Conservation (phyloP, 345 rosid species). For the Boechera divaricarpa region DNA sequence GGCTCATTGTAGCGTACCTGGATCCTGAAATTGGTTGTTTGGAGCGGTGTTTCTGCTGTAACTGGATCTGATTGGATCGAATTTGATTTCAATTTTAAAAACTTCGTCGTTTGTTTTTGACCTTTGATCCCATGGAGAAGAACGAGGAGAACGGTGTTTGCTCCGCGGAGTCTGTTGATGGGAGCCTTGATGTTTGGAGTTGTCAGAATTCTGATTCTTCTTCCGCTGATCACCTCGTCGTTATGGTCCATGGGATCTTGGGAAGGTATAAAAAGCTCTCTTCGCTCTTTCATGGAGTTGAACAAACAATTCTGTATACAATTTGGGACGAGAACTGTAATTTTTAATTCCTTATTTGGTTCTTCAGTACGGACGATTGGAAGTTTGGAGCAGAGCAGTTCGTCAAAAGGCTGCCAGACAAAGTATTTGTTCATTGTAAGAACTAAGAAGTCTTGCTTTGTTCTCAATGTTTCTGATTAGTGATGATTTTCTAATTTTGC, state of each 20-base stretch:
- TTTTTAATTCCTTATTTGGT: not conserved
- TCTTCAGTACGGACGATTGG: constrained; percentile 85
- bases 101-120: not conserved
- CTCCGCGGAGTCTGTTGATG: constrained; percentile 66
- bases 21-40: constrained; percentile 10
- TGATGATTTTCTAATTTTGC: not conserved
- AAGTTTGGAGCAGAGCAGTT: constrained; percentile 91
- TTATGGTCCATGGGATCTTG: constrained; percentile 97
- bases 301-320: too few relatives aligned
- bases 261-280: constrained; percentile 63
- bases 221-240: constrained; percentile 90
- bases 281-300: not conserved
- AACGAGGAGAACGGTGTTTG: constrained; percentile 58
- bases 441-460: not conserved
- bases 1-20: too few relatives aligned
- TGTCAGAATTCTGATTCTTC: constrained; percentile 60
- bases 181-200: constrained; percentile 81
- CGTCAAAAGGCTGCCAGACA: constrained; percentile 73
- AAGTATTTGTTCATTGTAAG: constrained; percentile 92
- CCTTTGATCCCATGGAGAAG: constrained; percentile 32
- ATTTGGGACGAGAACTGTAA: not conserved
- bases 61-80: constrained; percentile 26
- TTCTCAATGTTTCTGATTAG: not conserved
- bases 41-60: not conserved
- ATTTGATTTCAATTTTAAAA: not conserved